Base-by-base conservation (phyloP, 257 asterid species). In the Sherardia arvensis region DNA sequence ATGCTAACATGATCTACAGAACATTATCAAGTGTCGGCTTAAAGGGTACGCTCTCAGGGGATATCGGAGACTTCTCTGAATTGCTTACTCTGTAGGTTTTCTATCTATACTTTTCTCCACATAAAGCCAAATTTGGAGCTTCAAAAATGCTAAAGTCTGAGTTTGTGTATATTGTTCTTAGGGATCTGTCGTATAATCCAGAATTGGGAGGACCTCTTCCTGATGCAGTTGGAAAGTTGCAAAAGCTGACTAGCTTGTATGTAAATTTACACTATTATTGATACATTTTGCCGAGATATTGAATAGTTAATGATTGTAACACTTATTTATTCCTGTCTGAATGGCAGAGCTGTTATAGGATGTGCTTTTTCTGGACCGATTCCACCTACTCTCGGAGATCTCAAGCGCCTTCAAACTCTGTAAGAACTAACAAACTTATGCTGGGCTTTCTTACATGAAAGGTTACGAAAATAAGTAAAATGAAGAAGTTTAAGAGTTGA, bases 171-270 rank as follows among this genome's bases (percentile, higher is more conserved):
- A 22, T 48, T 23, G 20, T 66, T 38, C 71, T 6, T 59, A 92
- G 99, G 88, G 99, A 92, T 80, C 80, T 92, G 48, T 92, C 97
- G 9, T 89, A 75, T 75, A 92, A 92, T 79, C 72, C 69, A 76
- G 88, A 63, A 0, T 53, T 92, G 81, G 78, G 65, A 0, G 97
- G 99, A 34, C 22, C 84, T 59, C 86, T 92, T 67, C 99, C 97
- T 36, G 3, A 22, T 56, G 18, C 75, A 12, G 85, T 92, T 23
- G 99, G 93, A 58, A 77, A 79, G 29, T 62, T 87, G 72, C 69
- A 65, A 61, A 84, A 85, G 64, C 76, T 92, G 45, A 25, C 88
- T 3, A 87, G 62, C 86, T 77, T 92, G 99, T 92, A 82, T 82
- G 97, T n/a, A 74, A 68, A 65, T 54, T 38, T 43, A 23, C 54